These are phyloP conservation scores for Fistulina hepatica DNA, from an alignment of 1,284 basidiomycete species.

Conservation along the genomic window DNA sequence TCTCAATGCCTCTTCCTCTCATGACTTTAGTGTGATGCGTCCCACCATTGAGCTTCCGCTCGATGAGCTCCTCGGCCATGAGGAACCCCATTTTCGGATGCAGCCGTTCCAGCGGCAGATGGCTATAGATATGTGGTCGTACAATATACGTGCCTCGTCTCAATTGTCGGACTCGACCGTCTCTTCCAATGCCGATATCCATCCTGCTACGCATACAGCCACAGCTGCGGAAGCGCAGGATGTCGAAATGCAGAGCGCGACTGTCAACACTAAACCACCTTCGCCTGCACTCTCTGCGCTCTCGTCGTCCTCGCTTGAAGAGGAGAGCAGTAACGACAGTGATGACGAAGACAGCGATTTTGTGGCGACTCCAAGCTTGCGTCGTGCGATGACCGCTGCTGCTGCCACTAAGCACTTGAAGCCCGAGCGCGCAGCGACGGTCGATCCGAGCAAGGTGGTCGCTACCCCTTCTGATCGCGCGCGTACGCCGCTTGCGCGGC, in stretches of 20 bases:
- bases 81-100: too few species aligned
- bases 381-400: constrained; percentile 20
- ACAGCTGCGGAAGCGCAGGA: constrained; percentile 6
- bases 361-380: constrained; percentile 23
- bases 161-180: too few species aligned
- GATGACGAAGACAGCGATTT: constrained; percentile 19
- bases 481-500: constrained; percentile 37
- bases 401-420: constrained; percentile 31
- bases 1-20: constrained; percentile 15
- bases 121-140: too few species aligned
- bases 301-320: constrained; percentile 8
- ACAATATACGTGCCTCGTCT: too few species aligned
- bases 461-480: constrained; percentile 36
- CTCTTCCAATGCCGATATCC: too few species aligned
- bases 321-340: constrained; percentile 17
- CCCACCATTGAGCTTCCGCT: constrained; percentile 73
- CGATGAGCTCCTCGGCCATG: constrained; percentile 49
- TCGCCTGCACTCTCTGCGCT: constrained; percentile 8
- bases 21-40: constrained; percentile 52
- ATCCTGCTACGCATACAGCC: too few species aligned
- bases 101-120: too few species aligned
- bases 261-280: neutral
- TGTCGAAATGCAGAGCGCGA: neutral
- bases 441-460: constrained; percentile 41
- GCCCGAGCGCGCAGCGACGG: constrained; percentile 31